Percentiles rank a stretch among this genome's conserved stretches.
phyloP scores from a whole-genome alignment of 257 asterid species.

The Plantago elongata region DNA sequence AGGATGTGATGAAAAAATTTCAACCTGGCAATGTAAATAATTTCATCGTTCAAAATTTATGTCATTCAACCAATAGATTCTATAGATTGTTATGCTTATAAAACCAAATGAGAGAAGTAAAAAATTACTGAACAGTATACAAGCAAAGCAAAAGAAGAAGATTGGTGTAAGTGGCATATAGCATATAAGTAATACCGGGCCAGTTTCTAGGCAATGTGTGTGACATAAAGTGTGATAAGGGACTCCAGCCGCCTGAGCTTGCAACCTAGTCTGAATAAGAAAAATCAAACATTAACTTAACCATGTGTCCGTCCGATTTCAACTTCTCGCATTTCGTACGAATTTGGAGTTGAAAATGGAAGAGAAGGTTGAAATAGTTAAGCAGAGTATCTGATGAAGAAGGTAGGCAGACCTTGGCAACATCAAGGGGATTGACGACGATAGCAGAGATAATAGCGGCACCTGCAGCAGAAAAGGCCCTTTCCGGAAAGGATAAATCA shows the following conservation, averaged over 20 bases:
- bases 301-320: not conserved
- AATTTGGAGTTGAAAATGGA: too few species aligned
- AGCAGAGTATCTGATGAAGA: not conserved
- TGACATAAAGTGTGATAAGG: conserved; percentile 39
- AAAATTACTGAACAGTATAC: not conserved
- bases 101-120: not conserved
- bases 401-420: conserved; percentile 51
- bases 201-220: conserved; percentile 23
- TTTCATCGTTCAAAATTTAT: not conserved
- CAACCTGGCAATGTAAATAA: not conserved
- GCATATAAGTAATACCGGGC: too few species aligned
- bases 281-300: conserved; percentile 21
- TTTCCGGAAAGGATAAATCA: conserved; percentile 51
- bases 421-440: conserved; percentile 86
- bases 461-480: conserved; percentile 80
- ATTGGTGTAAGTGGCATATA: conserved; percentile 11
- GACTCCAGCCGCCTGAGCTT: conserved; percentile 88
- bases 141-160: conserved; percentile 4
- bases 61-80: too few species aligned
- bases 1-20: conserved; percentile 3
- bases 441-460: conserved; percentile 75
- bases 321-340: too few species aligned
- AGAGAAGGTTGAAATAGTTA: not conserved
- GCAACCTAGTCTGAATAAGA: conserved; percentile 66
- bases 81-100: too few species aligned